Base-by-base conservation (phyloP, 2,329 filamentous ascomycete species). In the Fusarium udum region DNA sequence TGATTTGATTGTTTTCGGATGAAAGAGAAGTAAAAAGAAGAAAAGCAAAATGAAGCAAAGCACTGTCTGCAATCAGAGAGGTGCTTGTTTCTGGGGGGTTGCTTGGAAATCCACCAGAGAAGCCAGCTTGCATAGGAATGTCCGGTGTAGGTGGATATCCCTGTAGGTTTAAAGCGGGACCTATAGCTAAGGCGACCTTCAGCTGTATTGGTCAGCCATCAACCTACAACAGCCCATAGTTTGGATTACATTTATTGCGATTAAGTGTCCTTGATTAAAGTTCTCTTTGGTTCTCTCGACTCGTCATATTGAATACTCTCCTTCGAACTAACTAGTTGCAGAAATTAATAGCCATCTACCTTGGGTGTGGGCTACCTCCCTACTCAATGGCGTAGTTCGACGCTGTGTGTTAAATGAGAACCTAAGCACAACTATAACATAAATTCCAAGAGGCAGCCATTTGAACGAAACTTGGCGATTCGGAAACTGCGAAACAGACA, bases 111-210 rank as follows among this genome's bases (percentile, higher is more conserved):
- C 75, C 63, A 57, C 71, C 48, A 28, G 52, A 79, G 77, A 80
- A 77, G 79, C 79, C 79, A 80, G 77, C 66, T 80, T 78, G 77
- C 78, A 80, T 69, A 42, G 43, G 72, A 66, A 69, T 64, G 69
- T 64, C 66, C 67, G 53, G 55, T 59, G 60, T 68, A 75, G 56
- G 72, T 69, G 63, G 66, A 57, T 43, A 64, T 60, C 58, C 70
- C 49, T 63, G 71, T 34, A 60, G 61, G 59, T 53, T 64, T 65
- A 74, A 74, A 69, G 71, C 64, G 71, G 71, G 57, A 74, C 63
- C 36, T 62, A 61, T 43, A 61, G 64, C 75, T 76, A 67, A 75
- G 57, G 56, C 68, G 61, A 78, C 74, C 75, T 78, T 31, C 14
- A 14, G 32, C 40, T 59, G 62, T 32, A 39, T 42, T 61, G 28